phyloP scores from a whole-genome alignment of 129 eudicot genomes.

The Gnaphalium uliginosum region DNA sequence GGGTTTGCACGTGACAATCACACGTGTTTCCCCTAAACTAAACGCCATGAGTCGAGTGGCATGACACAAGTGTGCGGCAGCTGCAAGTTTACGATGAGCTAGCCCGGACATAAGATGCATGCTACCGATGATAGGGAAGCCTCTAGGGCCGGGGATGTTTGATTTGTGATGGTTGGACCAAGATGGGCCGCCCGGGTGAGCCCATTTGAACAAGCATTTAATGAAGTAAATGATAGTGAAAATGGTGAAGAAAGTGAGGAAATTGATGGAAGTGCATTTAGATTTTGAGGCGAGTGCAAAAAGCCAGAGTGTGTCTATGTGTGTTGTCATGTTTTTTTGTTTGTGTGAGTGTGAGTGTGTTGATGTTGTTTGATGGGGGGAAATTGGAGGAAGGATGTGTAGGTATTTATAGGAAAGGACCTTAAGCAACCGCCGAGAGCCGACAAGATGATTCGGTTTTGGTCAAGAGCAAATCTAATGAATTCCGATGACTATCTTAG shows the following conservation, averaged over 20 bases:
- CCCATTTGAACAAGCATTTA: conserved; percentile 44
- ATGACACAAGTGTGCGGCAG: conserved; percentile 40
- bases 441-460: conserved; percentile 22
- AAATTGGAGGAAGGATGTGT: not conserved
- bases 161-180: conserved; percentile 47
- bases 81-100: conserved; percentile 84
- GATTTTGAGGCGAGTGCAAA: conserved; percentile 65
- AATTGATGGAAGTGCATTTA: conserved; percentile 44
- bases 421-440: conserved; percentile 16
- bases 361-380: conserved; percentile 16
- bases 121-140: conserved; percentile 74
- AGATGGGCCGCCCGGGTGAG: conserved; percentile 69
- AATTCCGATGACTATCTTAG: not conserved
- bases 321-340: conserved; percentile 39
- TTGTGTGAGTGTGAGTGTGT: conserved; percentile 9
- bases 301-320: conserved; percentile 61
- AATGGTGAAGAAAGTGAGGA: conserved; percentile 25
- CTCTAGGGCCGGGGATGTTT: conserved; percentile 73
- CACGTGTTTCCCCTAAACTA: conserved; percentile 76
- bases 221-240: conserved; percentile 31
- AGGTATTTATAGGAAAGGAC: conserved; percentile 38
- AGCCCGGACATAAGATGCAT: conserved; percentile 77
- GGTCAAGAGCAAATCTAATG: conserved; percentile 21
- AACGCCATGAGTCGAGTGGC: conserved; percentile 84
- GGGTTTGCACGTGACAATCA: conserved; percentile 68